Conservation (phyloP, 306 rosid genomes). For the Comarum palustre region DNA sequence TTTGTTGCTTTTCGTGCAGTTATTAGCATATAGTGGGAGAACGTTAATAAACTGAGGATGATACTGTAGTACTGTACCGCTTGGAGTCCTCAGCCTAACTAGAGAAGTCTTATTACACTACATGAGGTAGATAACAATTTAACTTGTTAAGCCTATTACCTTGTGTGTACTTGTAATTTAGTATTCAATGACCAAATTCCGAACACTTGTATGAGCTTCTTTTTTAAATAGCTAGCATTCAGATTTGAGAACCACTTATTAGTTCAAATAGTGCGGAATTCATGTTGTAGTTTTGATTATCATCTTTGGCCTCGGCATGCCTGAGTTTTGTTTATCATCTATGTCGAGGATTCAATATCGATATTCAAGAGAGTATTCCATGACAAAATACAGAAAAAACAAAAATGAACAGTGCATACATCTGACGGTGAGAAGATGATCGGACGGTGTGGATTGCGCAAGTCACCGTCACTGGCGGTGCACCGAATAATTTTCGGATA, state of each 20-base stretch:
- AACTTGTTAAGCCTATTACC: neutral
- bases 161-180: conserved; percentile 1
- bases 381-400: too few relatives aligned
- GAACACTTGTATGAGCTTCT: neutral
- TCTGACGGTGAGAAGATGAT: too few relatives aligned
- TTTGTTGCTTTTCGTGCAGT: conserved; percentile 9
- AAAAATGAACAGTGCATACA: too few relatives aligned
- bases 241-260: neutral
- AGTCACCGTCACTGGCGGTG: too few relatives aligned
- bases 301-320: neutral
- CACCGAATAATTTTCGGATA: neutral
- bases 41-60: conserved; percentile 2
- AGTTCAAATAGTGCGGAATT: neutral
- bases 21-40: conserved; percentile 7
- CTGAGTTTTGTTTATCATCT: neutral
- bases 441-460: too few relatives aligned
- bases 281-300: neutral
- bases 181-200: neutral
- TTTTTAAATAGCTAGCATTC: neutral
- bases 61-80: neutral
- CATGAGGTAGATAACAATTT: neutral
- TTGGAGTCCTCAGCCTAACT: conserved; percentile 2
- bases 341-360: neutral
- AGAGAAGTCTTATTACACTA: conserved; percentile 5
- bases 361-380: neutral